These are phyloP conservation scores for Epichloe uncinata DNA, from an alignment of 2,329 filamentous ascomycete genomes.

Conservation along the genomic window DNA sequence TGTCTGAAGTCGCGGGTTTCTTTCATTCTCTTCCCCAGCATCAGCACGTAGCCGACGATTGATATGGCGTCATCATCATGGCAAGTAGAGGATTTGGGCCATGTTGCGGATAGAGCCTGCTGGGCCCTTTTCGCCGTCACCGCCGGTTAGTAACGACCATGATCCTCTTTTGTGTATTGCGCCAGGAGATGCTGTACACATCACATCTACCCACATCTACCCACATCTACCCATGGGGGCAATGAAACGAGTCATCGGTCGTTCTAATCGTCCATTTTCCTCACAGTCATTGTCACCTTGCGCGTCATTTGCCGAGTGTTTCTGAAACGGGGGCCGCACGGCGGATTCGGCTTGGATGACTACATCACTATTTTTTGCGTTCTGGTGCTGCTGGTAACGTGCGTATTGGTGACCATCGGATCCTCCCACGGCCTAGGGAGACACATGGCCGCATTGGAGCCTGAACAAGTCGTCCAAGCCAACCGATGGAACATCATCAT, in stretches of 20 bases:
- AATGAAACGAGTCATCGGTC: neutral
- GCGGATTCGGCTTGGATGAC: conserved; percentile 14
- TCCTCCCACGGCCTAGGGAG: conserved; percentile 13
- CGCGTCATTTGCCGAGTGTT: conserved; percentile 10
- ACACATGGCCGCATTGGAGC: conserved; percentile 6
- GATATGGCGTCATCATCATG: conserved; percentile 1
- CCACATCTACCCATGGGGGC: neutral
- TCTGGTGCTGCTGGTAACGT: conserved; percentile 11
- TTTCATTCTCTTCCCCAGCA: neutral
- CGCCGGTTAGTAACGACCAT: conserved; percentile 5
- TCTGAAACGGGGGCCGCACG: conserved; percentile 9
- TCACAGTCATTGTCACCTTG: conserved; percentile 11
- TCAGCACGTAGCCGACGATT: neutral
- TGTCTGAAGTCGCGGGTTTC: neutral
- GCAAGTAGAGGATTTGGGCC: neutral
- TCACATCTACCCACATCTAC: neutral
- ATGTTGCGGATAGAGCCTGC: conserved; percentile 11
- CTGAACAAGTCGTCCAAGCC: conserved; percentile 6
- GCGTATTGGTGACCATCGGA: conserved; percentile 12
- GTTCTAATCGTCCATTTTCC: neutral
- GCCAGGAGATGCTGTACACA: too few species aligned
- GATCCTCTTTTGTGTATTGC: neutral
- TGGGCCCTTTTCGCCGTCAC: conserved; percentile 15
- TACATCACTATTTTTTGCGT: conserved; percentile 12
- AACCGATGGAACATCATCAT: conserved; percentile 15